Evolutionary conservation across 768 basidiomycete species (phyloP), one percentile per base, ranked within the genome.

Genomic region (Leccinum olivaceopallidum): DNA sequence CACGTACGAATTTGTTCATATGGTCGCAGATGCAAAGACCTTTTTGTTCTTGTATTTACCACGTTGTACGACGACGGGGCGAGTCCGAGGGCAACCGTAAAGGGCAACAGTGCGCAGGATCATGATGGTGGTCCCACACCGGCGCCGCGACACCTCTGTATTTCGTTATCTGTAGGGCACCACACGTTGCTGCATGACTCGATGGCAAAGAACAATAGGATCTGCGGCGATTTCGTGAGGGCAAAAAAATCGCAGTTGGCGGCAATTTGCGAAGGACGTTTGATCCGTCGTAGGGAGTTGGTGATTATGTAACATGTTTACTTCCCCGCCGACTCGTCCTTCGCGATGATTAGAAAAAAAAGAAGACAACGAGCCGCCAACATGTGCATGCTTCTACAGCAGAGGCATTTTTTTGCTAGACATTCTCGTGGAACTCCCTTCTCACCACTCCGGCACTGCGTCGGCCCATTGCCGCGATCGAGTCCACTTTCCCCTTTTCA

Each of bases 281-380:
- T 20, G 52, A 58, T 58, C 44, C 44, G 47, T n/a, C 7, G 10
- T 20, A 57, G 59, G n/a, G 53, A 56, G 12, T 20, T 32, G 49
- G 7, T 32, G 49, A 13, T 69, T 68, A 69, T 18, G 49, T 70
- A 67, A 68, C 2, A 20, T 6, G 4, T 6, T 44, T 30, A 47
- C 44, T n/a, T 39, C 39, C 18, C 18, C 37, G 28, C 28, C 28
- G 28, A 30, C 28, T 30, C 28, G 28, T 30, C 42, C 14, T 42
- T n/a, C 16, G 18, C 42, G 8, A 16, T 42, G 8, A 42, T n/a
- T 18, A 3, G 3, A 18, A 39, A 7, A 18, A 18, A 39, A 18
- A 39, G 6, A 39, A 18, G 7, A 39, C 18, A 18, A 39, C 16
- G 39, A 39, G 18, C 4, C 18, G 8, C 14, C 16, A 7, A 26